Percentiles rank a stretch among this genome's conserved stretches.
Conservation (phyloP, 2,329 filamentous ascomycete species). For the Ophiostoma sp. region DNA sequence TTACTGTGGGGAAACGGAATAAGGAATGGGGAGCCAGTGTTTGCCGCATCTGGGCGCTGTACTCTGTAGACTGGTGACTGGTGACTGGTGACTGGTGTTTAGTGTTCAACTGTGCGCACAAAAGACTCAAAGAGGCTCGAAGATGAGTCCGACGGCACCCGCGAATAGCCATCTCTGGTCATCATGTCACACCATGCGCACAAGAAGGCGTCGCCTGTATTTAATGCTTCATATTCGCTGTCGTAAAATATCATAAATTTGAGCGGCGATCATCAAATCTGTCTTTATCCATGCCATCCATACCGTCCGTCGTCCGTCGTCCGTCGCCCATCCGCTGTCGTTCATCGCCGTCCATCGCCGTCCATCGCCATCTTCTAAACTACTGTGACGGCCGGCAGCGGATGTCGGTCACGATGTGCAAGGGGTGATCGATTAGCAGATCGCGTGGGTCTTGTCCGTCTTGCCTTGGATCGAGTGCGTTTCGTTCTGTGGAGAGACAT, state of each 20-base stretch:
- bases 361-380: not conserved
- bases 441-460: slow-evolving; percentile 80
- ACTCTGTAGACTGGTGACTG: not conserved
- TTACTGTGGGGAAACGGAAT: slow-evolving; percentile 3
- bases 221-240: slow-evolving; percentile 7
- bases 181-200: not conserved
- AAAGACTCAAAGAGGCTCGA: not conserved
- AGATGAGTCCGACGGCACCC: not conserved
- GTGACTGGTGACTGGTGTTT: not conserved
- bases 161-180: not conserved
- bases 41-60: too few relatives aligned
- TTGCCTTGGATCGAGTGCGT: slow-evolving; percentile 84
- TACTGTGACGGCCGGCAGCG: not conserved
- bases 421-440: slow-evolving; percentile 54
- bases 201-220: not conserved
- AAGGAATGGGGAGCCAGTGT: not conserved
- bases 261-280: not conserved
- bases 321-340: not conserved
- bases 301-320: too few relatives aligned
- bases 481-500: slow-evolving; percentile 51
- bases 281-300: too few relatives aligned
- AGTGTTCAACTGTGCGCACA: not conserved
- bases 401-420: not conserved
- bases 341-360: not conserved
- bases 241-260: slow-evolving; percentile 1